Evolutionary conservation across 495 filamentous ascomycete genomes (phyloP).

Genomic region (Lophiostoma macrostomum): DNA sequence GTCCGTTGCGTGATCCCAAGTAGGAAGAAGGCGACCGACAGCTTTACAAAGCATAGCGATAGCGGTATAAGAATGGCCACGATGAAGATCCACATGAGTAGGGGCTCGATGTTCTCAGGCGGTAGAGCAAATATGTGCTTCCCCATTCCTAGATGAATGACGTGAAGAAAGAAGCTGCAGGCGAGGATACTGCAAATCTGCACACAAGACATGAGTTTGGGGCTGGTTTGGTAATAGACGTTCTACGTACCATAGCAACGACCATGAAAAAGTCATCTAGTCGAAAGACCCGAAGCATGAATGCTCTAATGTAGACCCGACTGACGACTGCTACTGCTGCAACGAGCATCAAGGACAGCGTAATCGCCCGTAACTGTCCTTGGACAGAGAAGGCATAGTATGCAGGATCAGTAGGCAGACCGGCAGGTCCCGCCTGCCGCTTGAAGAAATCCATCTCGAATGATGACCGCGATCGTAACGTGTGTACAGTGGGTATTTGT

Average conservation of each 20-base stretch:
- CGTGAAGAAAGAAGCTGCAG: conserved; percentile 12
- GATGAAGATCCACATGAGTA: conserved; percentile 29
- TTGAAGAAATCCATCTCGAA: conserved; percentile 9
- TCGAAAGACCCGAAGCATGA: conserved; percentile 12
- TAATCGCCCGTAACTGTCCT: conserved; percentile 8
- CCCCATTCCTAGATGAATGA: conserved; percentile 32
- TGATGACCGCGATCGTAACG: too few species aligned
- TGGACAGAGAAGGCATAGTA: conserved; percentile 15
- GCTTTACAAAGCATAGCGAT: conserved; percentile 27
- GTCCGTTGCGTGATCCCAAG: conserved; percentile 25
- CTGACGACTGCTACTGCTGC: conserved; percentile 11
- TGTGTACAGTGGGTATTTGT: too few species aligned
- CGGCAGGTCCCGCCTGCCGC: conserved; percentile 6
- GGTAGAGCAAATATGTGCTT: conserved; percentile 26
- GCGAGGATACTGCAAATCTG: conserved; percentile 5
- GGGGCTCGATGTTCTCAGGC: conserved; percentile 1
- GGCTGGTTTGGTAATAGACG: neutral
- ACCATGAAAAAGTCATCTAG: conserved; percentile 33
- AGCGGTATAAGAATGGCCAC: conserved; percentile 11
- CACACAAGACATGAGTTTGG: neutral
- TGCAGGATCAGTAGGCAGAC: conserved; percentile 8
- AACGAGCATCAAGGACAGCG: conserved; percentile 6
- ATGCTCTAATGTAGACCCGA: conserved; percentile 18
- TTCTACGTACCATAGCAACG: conserved; percentile 20
- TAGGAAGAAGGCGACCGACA: conserved; percentile 37